A percentile compares a stretch with the other conserved stretches of the same genome.
Conservation (phyloP, 352 stramenopile genomes). For the Blastocystis sp. region DNA sequence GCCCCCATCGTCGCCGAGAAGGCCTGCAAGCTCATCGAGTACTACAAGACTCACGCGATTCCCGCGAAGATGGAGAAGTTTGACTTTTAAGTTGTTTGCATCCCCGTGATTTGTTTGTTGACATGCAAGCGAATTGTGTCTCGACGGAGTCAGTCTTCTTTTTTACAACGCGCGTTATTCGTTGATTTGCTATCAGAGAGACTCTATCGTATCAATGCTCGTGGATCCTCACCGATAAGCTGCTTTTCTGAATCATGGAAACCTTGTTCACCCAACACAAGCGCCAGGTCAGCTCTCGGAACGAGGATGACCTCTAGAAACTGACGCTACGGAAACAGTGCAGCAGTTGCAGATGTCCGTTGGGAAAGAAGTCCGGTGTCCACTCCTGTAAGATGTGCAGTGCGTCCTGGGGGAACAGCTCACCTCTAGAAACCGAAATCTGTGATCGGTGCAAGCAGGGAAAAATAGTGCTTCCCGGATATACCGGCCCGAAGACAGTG, state of each 20-base stretch:
- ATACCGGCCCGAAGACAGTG: conserved; percentile 18
- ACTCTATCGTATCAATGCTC: background rate
- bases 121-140: background rate
- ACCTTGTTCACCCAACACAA: conserved; percentile 10
- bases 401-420: background rate
- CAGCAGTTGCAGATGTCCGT: background rate
- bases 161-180: too few species aligned
- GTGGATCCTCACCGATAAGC: background rate
- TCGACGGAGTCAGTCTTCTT: background rate
- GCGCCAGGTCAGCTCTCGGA: background rate
- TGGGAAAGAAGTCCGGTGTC: conserved; percentile 19
- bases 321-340: background rate
- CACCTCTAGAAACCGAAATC: conserved; percentile 17
- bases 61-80: conserved; percentile 36
- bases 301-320: conserved; percentile 15
- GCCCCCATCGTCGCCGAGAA: conserved; percentile 80
- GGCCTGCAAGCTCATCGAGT: conserved; percentile 74
- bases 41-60: conserved; percentile 9
- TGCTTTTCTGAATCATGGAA: conserved; percentile 12
- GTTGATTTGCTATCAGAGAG: too few species aligned
- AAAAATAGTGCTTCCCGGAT: conserved; percentile 45
- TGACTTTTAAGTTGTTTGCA: conserved; percentile 13
- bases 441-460: conserved; percentile 43
- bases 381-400: conserved; percentile 43
- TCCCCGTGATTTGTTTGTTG: background rate